Evolutionary conservation across 805 yeast species (phyloP).

Genomic region (Ogataea ganodermae): DNA sequence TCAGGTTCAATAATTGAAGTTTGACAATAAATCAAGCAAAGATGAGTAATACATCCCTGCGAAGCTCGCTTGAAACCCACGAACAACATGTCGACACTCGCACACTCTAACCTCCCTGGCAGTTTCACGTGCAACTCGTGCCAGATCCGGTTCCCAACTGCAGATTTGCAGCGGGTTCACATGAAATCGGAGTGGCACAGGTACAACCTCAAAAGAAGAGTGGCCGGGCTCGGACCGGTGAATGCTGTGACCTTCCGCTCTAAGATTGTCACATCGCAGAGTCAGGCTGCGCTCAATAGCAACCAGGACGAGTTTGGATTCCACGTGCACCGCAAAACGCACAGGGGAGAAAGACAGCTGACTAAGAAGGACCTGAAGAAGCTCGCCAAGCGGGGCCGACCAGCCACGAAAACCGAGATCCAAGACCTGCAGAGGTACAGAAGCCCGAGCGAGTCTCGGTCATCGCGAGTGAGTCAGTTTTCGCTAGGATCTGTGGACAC

Average conservation of each 20-base stretch:
- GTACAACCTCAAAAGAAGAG: constrained; percentile 90
- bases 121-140: constrained; percentile 84
- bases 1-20: too few species aligned
- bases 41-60: neutral
- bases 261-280: constrained; percentile 32
- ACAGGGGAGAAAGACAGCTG: constrained; percentile 35
- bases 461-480: constrained; percentile 56
- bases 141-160: constrained; percentile 72
- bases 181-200: constrained; percentile 99
- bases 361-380: constrained; percentile 43
- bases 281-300: constrained; percentile 20
- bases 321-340: constrained; percentile 35
- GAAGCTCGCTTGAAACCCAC: neutral
- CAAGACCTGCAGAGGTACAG: constrained; percentile 3
- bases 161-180: constrained; percentile 85
- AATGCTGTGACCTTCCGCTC: constrained; percentile 30
- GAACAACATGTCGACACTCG: constrained; percentile 8
- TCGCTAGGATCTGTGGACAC: constrained; percentile 44
- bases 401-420: constrained; percentile 3
- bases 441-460: constrained; percentile 57
- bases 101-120: constrained; percentile 24
- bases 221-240: constrained; percentile 78
- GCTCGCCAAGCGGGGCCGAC: constrained; percentile 34
- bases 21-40: too few species aligned
- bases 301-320: constrained; percentile 61